Conservation (phyloP, 805 yeast species). For the Lachancea kluyveri region DNA sequence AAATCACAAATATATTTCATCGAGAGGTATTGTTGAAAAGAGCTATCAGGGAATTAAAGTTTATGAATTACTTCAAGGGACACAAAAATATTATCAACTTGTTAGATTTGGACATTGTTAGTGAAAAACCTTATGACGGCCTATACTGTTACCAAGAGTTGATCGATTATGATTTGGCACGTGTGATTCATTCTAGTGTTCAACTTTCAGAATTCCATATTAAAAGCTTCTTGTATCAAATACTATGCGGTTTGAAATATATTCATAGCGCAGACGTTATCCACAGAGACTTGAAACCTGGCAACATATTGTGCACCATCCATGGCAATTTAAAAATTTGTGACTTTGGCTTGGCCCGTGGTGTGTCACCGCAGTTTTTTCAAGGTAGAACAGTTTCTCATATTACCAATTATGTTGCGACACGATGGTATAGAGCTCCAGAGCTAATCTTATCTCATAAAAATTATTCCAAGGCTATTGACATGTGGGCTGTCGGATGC, state of each 20-base stretch:
- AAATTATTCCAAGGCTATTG: constrained; percentile 62
- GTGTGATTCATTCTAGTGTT: constrained; percentile 70
- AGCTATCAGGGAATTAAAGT: constrained; percentile 75
- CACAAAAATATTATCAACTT: constrained; percentile 76
- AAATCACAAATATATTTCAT: constrained; percentile 63
- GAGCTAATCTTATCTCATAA: constrained; percentile 65
- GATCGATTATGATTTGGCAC: constrained; percentile 73
- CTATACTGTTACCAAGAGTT: constrained; percentile 84
- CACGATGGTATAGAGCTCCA: constrained; percentile 95
- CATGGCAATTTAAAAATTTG: constrained; percentile 79
- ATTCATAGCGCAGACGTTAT: constrained; percentile 90
- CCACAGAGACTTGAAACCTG: constrained; percentile 90
- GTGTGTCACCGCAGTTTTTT: constrained; percentile 39
- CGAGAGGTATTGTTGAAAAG: constrained; percentile 65
- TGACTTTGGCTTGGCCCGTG: constrained; percentile 91
- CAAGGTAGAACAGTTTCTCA: constrained; percentile 31
- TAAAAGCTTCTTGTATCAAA: constrained; percentile 69
- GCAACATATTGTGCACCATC: constrained; percentile 70
- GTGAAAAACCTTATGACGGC: constrained; percentile 68
- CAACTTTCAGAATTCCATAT: constrained; percentile 83
- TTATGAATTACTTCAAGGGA: constrained; percentile 79
- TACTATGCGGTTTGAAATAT: constrained; percentile 79
- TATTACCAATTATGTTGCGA: constrained; percentile 84
- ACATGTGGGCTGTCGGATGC: constrained; percentile 93
- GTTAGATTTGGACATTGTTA: constrained; percentile 67